Conservation (phyloP, 2,329 filamentous ascomycete species). For the Monosporascus ibericus region DNA sequence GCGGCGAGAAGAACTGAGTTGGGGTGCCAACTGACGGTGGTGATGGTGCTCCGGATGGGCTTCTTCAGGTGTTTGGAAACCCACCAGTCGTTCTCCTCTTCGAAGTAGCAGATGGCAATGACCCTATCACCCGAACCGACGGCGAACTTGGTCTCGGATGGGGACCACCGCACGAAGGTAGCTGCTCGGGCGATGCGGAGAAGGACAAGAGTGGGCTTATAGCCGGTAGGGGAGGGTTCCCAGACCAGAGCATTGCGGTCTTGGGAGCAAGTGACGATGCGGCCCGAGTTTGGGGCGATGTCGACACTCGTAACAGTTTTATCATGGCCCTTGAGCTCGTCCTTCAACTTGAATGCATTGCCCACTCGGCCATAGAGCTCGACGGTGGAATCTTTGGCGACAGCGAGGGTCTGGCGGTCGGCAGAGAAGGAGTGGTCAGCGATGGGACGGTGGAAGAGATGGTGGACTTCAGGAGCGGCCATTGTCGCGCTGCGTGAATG, state of each 20-base stretch:
- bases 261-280: conserved; percentile 97
- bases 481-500: conserved; percentile 42
- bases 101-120: conserved; percentile 97
- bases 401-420: conserved; percentile 81
- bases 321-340: conserved; percentile 93
- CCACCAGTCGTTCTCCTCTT: conserved; percentile 99
- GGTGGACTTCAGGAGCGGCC: conserved; percentile 84
- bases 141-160: conserved; percentile 94
- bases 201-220: conserved; percentile 95
- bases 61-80: conserved; percentile 99
- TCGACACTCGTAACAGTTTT: conserved; percentile 96
- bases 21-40: conserved; percentile 91
- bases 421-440: conserved; percentile 97
- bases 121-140: conserved; percentile 93
- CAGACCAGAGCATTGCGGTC: conserved; percentile 97
- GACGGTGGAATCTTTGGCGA: conserved; percentile 82
- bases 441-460: conserved; percentile 94
- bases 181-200: conserved; percentile 95
- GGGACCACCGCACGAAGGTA: conserved; percentile 95
- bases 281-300: conserved; percentile 82
- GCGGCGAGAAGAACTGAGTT: conserved; percentile 94
- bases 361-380: conserved; percentile 78
- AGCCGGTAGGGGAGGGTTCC: conserved; percentile 87
- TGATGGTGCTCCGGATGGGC: conserved; percentile 95
- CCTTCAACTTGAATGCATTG: conserved; percentile 72